Conservation (phyloP, 331 rosid species). For the Saraca asoca region DNA sequence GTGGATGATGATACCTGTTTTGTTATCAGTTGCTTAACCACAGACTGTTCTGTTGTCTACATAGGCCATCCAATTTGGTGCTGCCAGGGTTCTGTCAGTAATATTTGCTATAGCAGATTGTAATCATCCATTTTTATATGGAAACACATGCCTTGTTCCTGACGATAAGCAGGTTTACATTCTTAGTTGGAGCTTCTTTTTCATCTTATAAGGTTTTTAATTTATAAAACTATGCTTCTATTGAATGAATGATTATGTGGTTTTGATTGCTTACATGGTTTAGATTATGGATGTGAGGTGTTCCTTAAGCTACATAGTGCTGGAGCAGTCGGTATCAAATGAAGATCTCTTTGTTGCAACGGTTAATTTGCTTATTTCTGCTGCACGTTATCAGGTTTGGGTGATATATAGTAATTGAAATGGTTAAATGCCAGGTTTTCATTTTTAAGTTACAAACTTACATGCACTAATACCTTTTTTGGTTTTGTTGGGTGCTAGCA, state of each 20-base stretch:
- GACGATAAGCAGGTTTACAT: slow-evolving; percentile 72
- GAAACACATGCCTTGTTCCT: slow-evolving; percentile 63
- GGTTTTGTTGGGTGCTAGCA: slow-evolving; percentile 12
- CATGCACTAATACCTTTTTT: slow-evolving; percentile 4
- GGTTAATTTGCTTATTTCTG: slow-evolving; percentile 74
- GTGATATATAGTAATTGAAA: slow-evolving; percentile 14
- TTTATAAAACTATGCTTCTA: background rate
- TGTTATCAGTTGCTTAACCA: slow-evolving; percentile 34
- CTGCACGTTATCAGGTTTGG: slow-evolving; percentile 81
- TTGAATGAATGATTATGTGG: too few species aligned
- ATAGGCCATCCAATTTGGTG: slow-evolving; percentile 85
- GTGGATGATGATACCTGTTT: slow-evolving; percentile 25
- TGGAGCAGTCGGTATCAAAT: slow-evolving; percentile 57
- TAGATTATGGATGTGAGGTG: slow-evolving; percentile 71
- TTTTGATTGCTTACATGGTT: slow-evolving; percentile 32
- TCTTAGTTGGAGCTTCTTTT: slow-evolving; percentile 25
- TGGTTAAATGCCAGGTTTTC: slow-evolving; percentile 12
- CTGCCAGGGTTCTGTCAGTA: slow-evolving; percentile 73
- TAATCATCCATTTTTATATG: slow-evolving; percentile 59
- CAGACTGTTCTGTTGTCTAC: slow-evolving; percentile 33
- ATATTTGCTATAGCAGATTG: slow-evolving; percentile 63
- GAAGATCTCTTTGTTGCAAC: slow-evolving; percentile 83
- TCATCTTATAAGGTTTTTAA: slow-evolving; percentile 16
- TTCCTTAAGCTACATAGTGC: slow-evolving; percentile 57
- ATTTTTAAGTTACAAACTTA: slow-evolving; percentile 16